Percentiles rank a stretch among this genome's conserved stretches.
Conservation (phyloP, 2,329 filamentous ascomycete species). For the Xylariaceae sp. region DNA sequence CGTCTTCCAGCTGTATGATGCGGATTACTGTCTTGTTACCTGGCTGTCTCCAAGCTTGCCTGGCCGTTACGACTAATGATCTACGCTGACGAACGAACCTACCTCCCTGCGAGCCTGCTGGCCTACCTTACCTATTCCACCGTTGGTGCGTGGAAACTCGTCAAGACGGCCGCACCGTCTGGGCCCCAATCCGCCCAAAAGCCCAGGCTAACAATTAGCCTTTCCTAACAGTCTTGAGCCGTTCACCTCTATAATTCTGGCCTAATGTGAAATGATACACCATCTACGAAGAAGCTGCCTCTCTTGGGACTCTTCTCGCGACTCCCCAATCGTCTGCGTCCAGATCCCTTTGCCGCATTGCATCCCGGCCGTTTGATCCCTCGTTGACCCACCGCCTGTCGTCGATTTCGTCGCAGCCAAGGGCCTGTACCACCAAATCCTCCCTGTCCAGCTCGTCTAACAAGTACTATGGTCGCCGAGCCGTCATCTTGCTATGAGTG, state of each 20-base stretch:
- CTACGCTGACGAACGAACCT: constrained; percentile 2
- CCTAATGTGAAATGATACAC: constrained; percentile 14
- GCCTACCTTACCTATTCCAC: not conserved
- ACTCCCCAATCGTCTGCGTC: not conserved
- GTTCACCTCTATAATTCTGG: constrained; percentile 8
- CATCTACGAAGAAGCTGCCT: constrained; percentile 4
- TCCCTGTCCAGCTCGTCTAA: not conserved
- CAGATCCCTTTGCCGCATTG: not conserved
- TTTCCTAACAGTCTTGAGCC: not conserved
- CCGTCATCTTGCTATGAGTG: constrained; percentile 60
- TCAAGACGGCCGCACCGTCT: not conserved
- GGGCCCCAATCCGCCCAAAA: not conserved
- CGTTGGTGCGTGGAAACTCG: too few species aligned
- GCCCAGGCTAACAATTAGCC: not conserved
- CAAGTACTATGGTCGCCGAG: too few species aligned
- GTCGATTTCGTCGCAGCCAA: not conserved
- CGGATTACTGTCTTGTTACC: not conserved
- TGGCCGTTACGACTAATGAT: constrained; percentile 12
- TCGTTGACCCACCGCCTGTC: constrained; percentile 3
- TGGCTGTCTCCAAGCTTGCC: not conserved
- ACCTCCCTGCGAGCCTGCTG: constrained; percentile 2
- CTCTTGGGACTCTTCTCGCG: not conserved
- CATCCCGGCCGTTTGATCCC: constrained; percentile 3
- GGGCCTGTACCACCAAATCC: not conserved
- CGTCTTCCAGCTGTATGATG: constrained; percentile 7